Evolutionary conservation across 306 rosid species (phyloP), one percentile per base, ranked within the genome.

Genomic region (Casuarina cunninghamiana): DNA sequence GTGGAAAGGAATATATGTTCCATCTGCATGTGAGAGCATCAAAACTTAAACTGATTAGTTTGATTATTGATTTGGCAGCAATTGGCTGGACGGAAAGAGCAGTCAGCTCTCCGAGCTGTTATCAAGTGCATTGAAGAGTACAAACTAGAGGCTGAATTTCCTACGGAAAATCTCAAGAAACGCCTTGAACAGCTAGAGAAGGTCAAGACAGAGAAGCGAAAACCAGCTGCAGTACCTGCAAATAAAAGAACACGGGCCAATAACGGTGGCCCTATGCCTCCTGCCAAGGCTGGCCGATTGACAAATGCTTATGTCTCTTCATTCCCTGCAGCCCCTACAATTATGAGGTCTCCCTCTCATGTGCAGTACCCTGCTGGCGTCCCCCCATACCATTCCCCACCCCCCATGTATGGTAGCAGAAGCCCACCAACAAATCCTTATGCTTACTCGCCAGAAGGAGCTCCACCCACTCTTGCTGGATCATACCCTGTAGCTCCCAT

Each of bases 201-300:
- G 96, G 91, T 87, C 81, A 96, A 93, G 87, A 81, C 86, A 1
- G 99, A 96, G 93, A 96, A 93, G 87, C 91, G 80, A 86, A 96
- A 88, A 73, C 93, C 97, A 45, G 89, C 58, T 75, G 88, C 77
- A 21, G 91, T 90, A 68, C 99, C 99, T 76, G 99, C 99, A 83
- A 96, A 96, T 83, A 96, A 96, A 74, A 89, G 99, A 85, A 91
- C 97, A 50, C 85, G 99, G 41, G 91, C 98, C 75, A 93, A 93
- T 88, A 90, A 83, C 65, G 98, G 98, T 19, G 98, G 98, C 7
- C 99, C 87, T 75, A 96, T 96, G 99, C 99, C 98, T 78, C 99
- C 99, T 7, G 98, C 99, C 82, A 96, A 96, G 81, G 99, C 98
- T 75, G 99, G 99, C n/a, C 98, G 99, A 75, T 85, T 93, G 85